Evolutionary conservation across 192 early-diverging fungal species (phyloP).

Genomic region (Backusella luteola): DNA sequence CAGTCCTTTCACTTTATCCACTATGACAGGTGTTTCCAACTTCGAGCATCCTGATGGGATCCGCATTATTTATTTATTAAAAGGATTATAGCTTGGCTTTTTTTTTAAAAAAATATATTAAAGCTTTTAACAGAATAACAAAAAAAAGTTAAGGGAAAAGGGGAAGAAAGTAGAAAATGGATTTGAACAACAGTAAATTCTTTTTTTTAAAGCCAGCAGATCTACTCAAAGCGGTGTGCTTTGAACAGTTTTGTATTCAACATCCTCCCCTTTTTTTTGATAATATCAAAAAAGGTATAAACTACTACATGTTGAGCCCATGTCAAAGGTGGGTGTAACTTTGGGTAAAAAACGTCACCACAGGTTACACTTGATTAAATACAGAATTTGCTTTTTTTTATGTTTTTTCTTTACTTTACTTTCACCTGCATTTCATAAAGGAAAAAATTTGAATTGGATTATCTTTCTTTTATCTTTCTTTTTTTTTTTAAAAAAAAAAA

Average conservation of each 20-base stretch:
- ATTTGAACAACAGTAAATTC: neutral
- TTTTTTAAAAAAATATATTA: neutral
- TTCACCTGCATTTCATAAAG: neutral
- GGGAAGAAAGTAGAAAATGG: neutral
- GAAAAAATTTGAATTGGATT: neutral
- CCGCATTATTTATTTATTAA: slow-evolving; percentile 17
- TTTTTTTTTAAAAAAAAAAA: neutral
- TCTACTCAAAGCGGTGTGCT: too few relatives aligned
- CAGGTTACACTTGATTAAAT: neutral
- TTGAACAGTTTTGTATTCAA: neutral
- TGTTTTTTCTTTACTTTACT: neutral
- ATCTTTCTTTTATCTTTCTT: neutral
- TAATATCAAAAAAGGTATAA: neutral
- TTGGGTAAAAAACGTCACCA: neutral
- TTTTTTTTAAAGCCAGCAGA: too few relatives aligned
- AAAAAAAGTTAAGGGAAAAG: neutral
- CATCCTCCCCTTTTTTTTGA: neutral
- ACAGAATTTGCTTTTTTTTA: neutral
- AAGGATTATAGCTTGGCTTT: neutral
- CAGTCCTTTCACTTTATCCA: slow-evolving; percentile 39
- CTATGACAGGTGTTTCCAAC: slow-evolving; percentile 17
- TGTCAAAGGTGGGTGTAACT: neutral
- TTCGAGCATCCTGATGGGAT: slow-evolving; percentile 40
- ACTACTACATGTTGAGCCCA: neutral
- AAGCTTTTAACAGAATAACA: neutral